Base-by-base conservation (phyloP, 768 basidiomycete genomes). In the Mycena indigotica region DNA sequence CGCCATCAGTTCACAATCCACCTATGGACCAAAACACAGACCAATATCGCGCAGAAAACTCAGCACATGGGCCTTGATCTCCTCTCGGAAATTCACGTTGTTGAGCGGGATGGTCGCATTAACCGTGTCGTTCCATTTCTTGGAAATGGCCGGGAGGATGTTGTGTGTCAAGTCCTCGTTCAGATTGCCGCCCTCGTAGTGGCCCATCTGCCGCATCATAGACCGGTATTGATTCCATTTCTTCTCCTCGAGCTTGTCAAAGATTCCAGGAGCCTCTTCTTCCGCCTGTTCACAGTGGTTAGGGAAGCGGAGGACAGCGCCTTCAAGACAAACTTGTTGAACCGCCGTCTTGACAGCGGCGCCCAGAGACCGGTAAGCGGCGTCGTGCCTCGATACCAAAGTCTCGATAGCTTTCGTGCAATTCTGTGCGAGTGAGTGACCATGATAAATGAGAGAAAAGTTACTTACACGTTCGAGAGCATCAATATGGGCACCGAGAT, bases 211-310 rank as follows among this genome's bases (percentile, higher is more conserved):
- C 3, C 59, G 56, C 56, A 64, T 58, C 59, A 60, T 60, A 3
- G 63, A 53, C 17, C 59, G 39, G 30, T 64, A 64, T 16, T 55
- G 56, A 17, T 64, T 64, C 63, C 63, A 64, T 38, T 58, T 64
- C 26, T 51, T 28, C 21, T 8, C 15, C 30, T 53, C 5, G 10
- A 19, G 10, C 26, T 40, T 44, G 6, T 51, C 41, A n/a, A 64
- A 58, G 16, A 61, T 38, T 16, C 17, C 8, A 19, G 53, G 30
- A 24, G 58, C 60, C 4, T 32, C 19, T 3, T 4, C 39, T 28
- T 55, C 51, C 5, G 60, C 63, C 63, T 64, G 35, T 52, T 28
- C 26, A 12, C 19, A 26, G 15, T 16, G 24, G 12, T 52, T 6
- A 58, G 12, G 4, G 15, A 32, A 30, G 13, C 23, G 29, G 13